Evolutionary conservation across 768 basidiomycete genomes (phyloP), one percentile per base, ranked within the genome.

Genomic region (Cystobasidium ongulense): DNA sequence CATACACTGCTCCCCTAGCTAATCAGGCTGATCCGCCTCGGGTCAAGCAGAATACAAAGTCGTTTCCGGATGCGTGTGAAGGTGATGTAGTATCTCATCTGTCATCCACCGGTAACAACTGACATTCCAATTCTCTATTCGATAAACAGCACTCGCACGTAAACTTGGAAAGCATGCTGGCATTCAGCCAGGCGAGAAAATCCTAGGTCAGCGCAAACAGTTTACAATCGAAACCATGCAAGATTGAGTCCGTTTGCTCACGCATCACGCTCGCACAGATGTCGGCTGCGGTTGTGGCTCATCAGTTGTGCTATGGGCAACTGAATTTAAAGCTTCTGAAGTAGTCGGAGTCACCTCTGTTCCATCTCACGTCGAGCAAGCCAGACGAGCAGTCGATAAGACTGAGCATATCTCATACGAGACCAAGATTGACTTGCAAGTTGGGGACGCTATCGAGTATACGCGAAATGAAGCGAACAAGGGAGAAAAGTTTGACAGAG

Each of bases 261-360:
- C 33, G 59, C 50, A 50, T 43, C 41, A 73, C 11, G 33, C 35
- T 36, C 11, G n/a, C 57, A 25, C 73, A 88, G 88, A 89, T 78
- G 86, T 88, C 23, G 88, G 88, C 17, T 85, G 87, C 77, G 88
- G 87, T 50, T 87, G 85, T 29, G 88, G 88, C 52, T 88, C 88
- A 80, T 89, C 88, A 0, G 81, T 88, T 85, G 72, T 81, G 83
- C 17, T 77, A 80, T 0, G 80, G 86, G 27, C 84, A 85, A 1
- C 83, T 82, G 11, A 87, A 86, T 33, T 80, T 83, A 3, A 77
- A 80, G 52, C 75, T 88, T 8, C 83, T 83, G 1, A 38, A 35
- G 41, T 71, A 7, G 50, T 46, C 33, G 88, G 88, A 18, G 86
- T 89, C 53, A 89, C 88, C 17, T 86, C 84, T 73, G 81, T 88